Percentiles rank a stretch among this genome's conserved stretches.
Evolutionary conservation across 257 asterid species (phyloP).

Genomic region (Avicennia marina): DNA sequence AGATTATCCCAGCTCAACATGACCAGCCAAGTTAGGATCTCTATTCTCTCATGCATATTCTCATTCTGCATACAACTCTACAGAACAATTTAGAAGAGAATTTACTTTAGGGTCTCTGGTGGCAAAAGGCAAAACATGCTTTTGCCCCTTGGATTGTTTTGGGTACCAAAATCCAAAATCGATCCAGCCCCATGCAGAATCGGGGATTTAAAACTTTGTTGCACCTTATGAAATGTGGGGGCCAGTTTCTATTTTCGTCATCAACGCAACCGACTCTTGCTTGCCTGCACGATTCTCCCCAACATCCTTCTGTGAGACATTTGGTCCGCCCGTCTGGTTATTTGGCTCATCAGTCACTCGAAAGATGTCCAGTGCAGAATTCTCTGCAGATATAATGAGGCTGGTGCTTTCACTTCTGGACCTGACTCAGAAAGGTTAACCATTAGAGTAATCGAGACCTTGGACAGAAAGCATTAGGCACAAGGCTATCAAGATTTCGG

Average conservation of each 20-base stretch:
- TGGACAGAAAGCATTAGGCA: not conserved
- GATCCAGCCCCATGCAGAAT: too few species aligned
- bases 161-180: too few species aligned
- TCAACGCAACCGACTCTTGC: slow-evolving; percentile 14
- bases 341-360: not conserved
- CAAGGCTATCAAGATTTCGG: not conserved
- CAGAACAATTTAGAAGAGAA: too few species aligned
- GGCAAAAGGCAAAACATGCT: too few species aligned
- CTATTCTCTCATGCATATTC: too few species aligned
- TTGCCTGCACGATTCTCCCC: slow-evolving; percentile 8
- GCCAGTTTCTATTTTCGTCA: slow-evolving; percentile 1
- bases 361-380: slow-evolving; percentile 13
- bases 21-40: too few species aligned
- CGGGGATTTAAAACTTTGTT: too few species aligned
- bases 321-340: slow-evolving; percentile 7
- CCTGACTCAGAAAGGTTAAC: slow-evolving; percentile 22
- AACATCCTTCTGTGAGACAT: slow-evolving; percentile 3
- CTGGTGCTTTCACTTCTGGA: slow-evolving; percentile 14
- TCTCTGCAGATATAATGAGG: slow-evolving; percentile 11
- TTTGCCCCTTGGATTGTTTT: too few species aligned
- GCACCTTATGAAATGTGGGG: not conserved
- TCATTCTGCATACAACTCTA: too few species aligned
- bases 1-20: too few species aligned
- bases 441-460: not conserved
- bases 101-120: too few species aligned